A percentile compares a stretch with the other conserved stretches of the same genome.
Evolutionary conservation across 2,329 filamentous ascomycete genomes (phyloP).

Genomic region (Eurotiales sp.): DNA sequence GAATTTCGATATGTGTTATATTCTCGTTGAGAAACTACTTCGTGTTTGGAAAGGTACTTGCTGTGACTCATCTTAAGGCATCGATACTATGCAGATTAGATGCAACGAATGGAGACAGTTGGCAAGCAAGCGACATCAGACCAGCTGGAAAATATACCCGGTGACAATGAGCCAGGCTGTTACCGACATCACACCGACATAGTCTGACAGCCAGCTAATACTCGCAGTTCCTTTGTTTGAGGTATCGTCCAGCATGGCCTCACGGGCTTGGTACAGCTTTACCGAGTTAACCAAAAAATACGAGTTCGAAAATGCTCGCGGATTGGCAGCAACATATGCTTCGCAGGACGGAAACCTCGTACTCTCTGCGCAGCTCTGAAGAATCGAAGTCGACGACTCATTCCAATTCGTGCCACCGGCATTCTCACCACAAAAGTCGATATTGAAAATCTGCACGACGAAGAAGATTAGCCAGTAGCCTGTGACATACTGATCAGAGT

Average conservation of each 20-base stretch:
- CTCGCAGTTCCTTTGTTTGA: neutral
- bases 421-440: slow-evolving; percentile 84
- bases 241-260: neutral
- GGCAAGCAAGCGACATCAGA: neutral
- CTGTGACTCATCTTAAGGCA: too few relatives aligned
- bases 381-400: slow-evolving; percentile 49
- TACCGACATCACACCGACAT: too few relatives aligned
- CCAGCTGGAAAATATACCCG: neutral
- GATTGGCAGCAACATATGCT: slow-evolving; percentile 68
- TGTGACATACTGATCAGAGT: too few relatives aligned
- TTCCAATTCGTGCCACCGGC: slow-evolving; percentile 57
- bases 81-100: too few relatives aligned
- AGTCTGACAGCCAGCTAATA: neutral
- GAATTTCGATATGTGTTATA: too few relatives aligned
- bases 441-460: slow-evolving; percentile 56
- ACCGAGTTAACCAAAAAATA: slow-evolving; percentile 75
- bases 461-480: neutral
- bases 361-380: slow-evolving; percentile 54
- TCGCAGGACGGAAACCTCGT: slow-evolving; percentile 59
- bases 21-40: too few relatives aligned
- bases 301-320: slow-evolving; percentile 64
- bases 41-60: too few relatives aligned
- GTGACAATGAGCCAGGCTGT: neutral
- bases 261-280: slow-evolving; percentile 51
- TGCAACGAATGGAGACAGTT: neutral